A percentile compares a stretch with the other conserved stretches of the same genome.
Conservation (phyloP, 495 filamentous ascomycete species). For the Jackrogersella multiformis region DNA sequence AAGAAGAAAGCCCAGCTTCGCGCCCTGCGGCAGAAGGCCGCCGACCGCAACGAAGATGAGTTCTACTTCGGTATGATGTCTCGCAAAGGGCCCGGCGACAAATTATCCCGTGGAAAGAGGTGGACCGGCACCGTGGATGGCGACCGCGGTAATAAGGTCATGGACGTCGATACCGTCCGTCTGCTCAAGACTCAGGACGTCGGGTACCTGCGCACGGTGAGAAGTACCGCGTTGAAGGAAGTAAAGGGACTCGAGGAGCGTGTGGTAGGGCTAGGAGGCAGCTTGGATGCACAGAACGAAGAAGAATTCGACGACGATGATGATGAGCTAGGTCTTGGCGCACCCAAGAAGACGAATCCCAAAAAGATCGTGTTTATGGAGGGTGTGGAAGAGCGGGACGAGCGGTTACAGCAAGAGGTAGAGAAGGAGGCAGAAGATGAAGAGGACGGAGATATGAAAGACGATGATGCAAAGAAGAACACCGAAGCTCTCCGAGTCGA, state of each 20-base stretch:
- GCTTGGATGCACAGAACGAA: constrained; percentile 35
- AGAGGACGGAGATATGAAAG: constrained; percentile 32
- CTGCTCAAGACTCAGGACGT: constrained; percentile 96
- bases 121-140: constrained; percentile 65
- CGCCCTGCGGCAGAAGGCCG: constrained; percentile 79
- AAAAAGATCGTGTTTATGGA: constrained; percentile 60
- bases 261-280: constrained; percentile 50
- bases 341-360: constrained; percentile 29
- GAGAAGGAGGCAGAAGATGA: constrained; percentile 6
- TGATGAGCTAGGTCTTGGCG: constrained; percentile 39
- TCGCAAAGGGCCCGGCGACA: constrained; percentile 52
- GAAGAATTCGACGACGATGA: constrained; percentile 39
- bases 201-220: constrained; percentile 78
- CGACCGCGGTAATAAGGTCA: constrained; percentile 68
- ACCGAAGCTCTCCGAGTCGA: constrained; percentile 57
- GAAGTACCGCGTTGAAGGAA: constrained; percentile 61
- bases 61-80: constrained; percentile 94
- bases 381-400: constrained; percentile 21
- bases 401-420: constrained; percentile 7
- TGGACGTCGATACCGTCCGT: constrained; percentile 76
- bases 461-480: constrained; percentile 58
- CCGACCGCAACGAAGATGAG: constrained; percentile 86
- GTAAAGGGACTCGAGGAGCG: constrained; percentile 55
- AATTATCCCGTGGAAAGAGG: constrained; percentile 47
- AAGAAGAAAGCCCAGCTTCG: constrained; percentile 82